Base-by-base conservation (phyloP, 2,329 filamentous ascomycete genomes). In the Cladobotryum mycophilum region DNA sequence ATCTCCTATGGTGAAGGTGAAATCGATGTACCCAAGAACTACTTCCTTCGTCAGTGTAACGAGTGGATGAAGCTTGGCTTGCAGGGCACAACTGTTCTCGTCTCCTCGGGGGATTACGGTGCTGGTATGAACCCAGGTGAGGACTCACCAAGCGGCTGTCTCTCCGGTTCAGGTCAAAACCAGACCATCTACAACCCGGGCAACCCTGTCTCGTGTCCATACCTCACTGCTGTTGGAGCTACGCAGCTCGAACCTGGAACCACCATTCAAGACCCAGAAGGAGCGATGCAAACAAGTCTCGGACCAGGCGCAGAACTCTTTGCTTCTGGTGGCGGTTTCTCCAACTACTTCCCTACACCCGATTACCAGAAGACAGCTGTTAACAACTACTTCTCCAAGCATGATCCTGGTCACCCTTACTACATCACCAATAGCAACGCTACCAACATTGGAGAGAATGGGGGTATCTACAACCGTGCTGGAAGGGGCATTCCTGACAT, bases 191-290 rank as follows among this genome's bases (percentile, higher is more conserved):
- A 66, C 49, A 64, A 59, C 20, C 73, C 60, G 68, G 73, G 58
- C 56, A 64, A 3, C 60, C 64, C 34, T 66, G 72, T 5, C 51
- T 51, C 8, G 72, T 76, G 58, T 71, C 54, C 76, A 70, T 5
- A 72, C 57, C 64, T 79, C 18, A 76, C 73, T 0, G 67, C 71
- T 11, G 75, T 79, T 2, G 76, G 76, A 30, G 75, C 75, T 12
- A 79, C 76, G 0, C 67, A 75, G 57, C 66, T 78, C 37, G 60
- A 63, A 38, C 62, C 65, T 48, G 67, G 66, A 13, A 67, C 67
- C 6, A 67, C 53, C 3, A 15, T 53, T 4, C 25, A 37, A n/a
- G 53, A 54, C 18, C 45, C 53, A 18, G 53, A 55, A 40, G 42
- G 48, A 14, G 53, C 53, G 18, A 51, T 53, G 48, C 53, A 55